Base-by-base conservation (phyloP, 768 basidiomycete genomes). In the Xerocomus brunneocitrinus region DNA sequence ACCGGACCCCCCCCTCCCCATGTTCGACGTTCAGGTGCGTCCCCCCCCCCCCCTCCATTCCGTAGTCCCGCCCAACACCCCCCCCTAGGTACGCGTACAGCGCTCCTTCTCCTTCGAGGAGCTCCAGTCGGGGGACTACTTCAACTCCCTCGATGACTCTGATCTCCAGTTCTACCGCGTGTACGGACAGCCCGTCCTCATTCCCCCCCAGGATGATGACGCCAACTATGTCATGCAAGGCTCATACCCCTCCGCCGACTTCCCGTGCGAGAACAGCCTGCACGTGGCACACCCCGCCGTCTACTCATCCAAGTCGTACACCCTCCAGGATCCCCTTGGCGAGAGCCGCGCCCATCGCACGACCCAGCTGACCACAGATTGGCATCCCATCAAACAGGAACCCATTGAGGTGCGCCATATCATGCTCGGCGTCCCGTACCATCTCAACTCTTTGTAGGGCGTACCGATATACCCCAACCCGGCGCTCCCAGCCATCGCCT, bases 91-190 rank as follows among this genome's bases (percentile, higher is more conserved):
- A 44, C 67, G 58, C 3, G 67, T 67, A 0, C 68, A 64, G 28
- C 68, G 68, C 12, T 57, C 68, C 36, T 69, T 70, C 38, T 61
- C 68, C 1, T 69, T 71, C 46, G 68, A 69, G 46, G 70, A 69
- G 50, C 64, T 69, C 22, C 70, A 69, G 45, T 69, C 70, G 0
- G 70, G 68, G 22, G 53, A 70, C 3, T 69, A 62, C 64, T 63
- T 69, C 34, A 46, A 51, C 1, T 56, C 58, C 7, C 51, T 69
- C 8, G 70, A 71, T 59, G 68, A 69, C 38, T 68, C 66, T 9
- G 68, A 69, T 51, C 46, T 70, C 2, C 62, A 70, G 19, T 69
- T 69, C 52, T 71, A 66, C 42, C 66, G 58, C 13, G 52, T 70
- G 1, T 69, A 69, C 5, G 68, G 68, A 0, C 68, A 69, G 38